These are phyloP conservation scores for Curvularia sp. DNA, from an alignment of 2,329 filamentous ascomycete genomes.

Conservation along the genomic window DNA sequence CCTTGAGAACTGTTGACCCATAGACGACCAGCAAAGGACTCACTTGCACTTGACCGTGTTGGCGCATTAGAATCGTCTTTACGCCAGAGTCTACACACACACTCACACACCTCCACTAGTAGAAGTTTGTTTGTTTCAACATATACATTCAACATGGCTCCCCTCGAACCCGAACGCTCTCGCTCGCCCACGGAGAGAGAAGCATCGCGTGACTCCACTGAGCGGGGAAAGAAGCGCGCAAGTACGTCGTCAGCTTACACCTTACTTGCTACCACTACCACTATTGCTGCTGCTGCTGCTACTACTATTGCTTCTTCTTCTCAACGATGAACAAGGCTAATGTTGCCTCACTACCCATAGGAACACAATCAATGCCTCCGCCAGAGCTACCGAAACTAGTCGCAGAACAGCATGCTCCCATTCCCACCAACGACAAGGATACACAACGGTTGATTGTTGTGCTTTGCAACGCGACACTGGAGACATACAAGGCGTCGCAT, in stretches of 20 bases:
- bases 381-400: slow-evolving; percentile 90
- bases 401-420: slow-evolving; percentile 88
- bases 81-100: neutral
- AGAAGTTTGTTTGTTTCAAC: slow-evolving; percentile 3
- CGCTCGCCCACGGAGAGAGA: slow-evolving; percentile 26
- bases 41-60: neutral
- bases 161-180: slow-evolving; percentile 31
- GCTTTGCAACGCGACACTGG: slow-evolving; percentile 93
- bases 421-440: slow-evolving; percentile 86
- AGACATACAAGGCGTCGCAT: slow-evolving; percentile 93
- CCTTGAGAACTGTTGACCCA: slow-evolving; percentile 6
- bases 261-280: neutral
- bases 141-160: slow-evolving; percentile 26
- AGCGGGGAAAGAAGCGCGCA: slow-evolving; percentile 48
- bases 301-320: neutral
- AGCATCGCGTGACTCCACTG: slow-evolving; percentile 43
- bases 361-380: slow-evolving; percentile 91
- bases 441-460: slow-evolving; percentile 92
- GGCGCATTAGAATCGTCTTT: neutral
- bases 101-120: neutral
- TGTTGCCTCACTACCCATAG: slow-evolving; percentile 30
- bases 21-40: slow-evolving; percentile 1
- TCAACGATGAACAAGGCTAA: slow-evolving; percentile 35
- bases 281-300: neutral
- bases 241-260: slow-evolving; percentile 39